phyloP scores from a whole-genome alignment of 2,329 filamentous ascomycete species.

The Aspergillus proliferans region DNA sequence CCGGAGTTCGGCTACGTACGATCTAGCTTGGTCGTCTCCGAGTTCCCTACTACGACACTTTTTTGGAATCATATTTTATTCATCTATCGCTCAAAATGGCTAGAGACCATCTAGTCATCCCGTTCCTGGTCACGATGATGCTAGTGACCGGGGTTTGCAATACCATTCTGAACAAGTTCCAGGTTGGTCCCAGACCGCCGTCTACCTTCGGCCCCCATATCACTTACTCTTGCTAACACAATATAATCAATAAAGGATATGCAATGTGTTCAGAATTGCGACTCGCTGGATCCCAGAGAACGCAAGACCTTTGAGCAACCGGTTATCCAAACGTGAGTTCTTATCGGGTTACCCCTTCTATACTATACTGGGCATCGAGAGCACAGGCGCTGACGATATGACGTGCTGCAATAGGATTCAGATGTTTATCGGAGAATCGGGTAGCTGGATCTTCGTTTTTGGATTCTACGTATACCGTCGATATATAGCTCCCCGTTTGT shows the following conservation, averaged over 20 bases:
- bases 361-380: background rate
- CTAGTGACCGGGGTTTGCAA: slow-evolving; percentile 93
- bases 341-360: background rate
- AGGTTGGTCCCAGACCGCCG: slow-evolving; percentile 51
- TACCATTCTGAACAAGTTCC: slow-evolving; percentile 92
- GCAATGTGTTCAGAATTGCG: slow-evolving; percentile 91
- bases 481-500: slow-evolving; percentile 39
- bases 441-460: slow-evolving; percentile 87
- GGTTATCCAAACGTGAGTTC: slow-evolving; percentile 72
- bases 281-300: slow-evolving; percentile 59
- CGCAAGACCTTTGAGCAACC: slow-evolving; percentile 82
- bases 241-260: slow-evolving; percentile 57
- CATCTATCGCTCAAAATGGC: slow-evolving; percentile 51
- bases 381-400: background rate
- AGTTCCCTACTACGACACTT: background rate
- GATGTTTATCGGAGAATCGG: slow-evolving; percentile 97
- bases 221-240: background rate
- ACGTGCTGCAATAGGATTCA: slow-evolving; percentile 50
- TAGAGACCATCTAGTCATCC: slow-evolving; percentile 59
- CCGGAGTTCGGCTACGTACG: background rate
- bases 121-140: slow-evolving; percentile 92
- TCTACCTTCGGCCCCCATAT: background rate
- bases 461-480: slow-evolving; percentile 60
- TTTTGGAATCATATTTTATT: background rate
- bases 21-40: background rate